phyloP scores from a whole-genome alignment of 2,329 filamentous ascomycete genomes.

The Didymella sp. region DNA sequence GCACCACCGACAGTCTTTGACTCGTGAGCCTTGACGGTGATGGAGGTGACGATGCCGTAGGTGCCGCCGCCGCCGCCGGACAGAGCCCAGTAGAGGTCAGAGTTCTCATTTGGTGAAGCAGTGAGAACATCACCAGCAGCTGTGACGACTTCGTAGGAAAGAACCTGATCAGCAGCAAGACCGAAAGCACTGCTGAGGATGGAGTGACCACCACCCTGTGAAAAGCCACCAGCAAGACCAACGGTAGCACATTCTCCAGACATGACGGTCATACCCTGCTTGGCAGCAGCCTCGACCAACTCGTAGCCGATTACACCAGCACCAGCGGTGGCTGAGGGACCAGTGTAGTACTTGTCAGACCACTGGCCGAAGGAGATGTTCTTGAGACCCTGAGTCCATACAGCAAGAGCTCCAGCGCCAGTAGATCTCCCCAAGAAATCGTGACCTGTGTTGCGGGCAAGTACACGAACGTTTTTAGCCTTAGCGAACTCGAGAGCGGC shows the following conservation, averaged over 20 bases:
- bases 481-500: constrained; percentile 36
- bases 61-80: constrained; percentile 42
- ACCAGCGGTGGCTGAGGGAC: constrained; percentile 36
- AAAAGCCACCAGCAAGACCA: constrained; percentile 44
- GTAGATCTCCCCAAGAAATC: constrained; percentile 42
- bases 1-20: constrained; percentile 32
- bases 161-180: constrained; percentile 41
- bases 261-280: constrained; percentile 31
- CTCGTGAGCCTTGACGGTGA: constrained; percentile 39
- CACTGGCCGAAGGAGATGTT: constrained; percentile 29
- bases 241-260: constrained; percentile 45
- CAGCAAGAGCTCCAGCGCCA: constrained; percentile 36
- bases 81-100: constrained; percentile 49
- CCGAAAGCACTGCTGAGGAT: constrained; percentile 31
- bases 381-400: constrained; percentile 45
- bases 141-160: constrained; percentile 44
- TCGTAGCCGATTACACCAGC: constrained; percentile 40
- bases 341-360: constrained; percentile 32
- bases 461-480: constrained; percentile 36
- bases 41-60: constrained; percentile 40
- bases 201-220: constrained; percentile 43
- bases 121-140: constrained; percentile 39
- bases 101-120: constrained; percentile 37
- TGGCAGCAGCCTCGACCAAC: constrained; percentile 29
- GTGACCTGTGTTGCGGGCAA: constrained; percentile 37